Evolutionary conservation across 2,329 filamentous ascomycete species (phyloP).

Genomic region (Xylariales sp.): DNA sequence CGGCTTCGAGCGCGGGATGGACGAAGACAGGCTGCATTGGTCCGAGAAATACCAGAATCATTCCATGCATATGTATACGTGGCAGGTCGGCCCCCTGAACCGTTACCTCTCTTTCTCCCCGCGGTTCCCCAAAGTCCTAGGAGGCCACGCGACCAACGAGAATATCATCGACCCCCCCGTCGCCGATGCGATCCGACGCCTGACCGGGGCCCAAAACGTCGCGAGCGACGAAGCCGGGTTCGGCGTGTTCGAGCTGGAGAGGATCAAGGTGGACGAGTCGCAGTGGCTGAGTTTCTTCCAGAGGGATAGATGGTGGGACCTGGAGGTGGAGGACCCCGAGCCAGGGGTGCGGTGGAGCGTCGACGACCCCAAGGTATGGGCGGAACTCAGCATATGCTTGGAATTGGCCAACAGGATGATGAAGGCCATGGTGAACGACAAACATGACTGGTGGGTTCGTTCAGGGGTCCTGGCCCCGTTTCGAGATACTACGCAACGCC

Average conservation of each 20-base stretch:
- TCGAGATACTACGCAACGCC: neutral
- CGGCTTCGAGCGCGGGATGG: neutral
- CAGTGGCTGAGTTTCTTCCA: slow-evolving; percentile 11
- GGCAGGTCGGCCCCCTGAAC: slow-evolving; percentile 4
- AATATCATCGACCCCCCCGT: neutral
- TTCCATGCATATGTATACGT: neutral
- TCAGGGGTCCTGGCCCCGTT: neutral
- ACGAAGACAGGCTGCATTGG: slow-evolving; percentile 13
- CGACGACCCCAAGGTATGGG: slow-evolving; percentile 19
- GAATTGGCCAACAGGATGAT: slow-evolving; percentile 17
- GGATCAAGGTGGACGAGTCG: slow-evolving; percentile 12
- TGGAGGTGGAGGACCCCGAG: neutral
- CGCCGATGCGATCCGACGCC: neutral
- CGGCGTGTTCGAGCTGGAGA: neutral
- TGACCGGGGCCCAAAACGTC: neutral
- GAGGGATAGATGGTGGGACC: slow-evolving; percentile 10
- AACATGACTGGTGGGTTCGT: slow-evolving; percentile 16
- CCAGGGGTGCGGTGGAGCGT: slow-evolving; percentile 9
- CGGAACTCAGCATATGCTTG: neutral
- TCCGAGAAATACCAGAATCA: neutral
- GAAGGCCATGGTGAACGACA: slow-evolving; percentile 8
- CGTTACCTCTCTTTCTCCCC: slow-evolving; percentile 6
- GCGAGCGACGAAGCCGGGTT: neutral
- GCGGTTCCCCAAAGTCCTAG: neutral
- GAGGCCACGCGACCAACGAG: neutral